phyloP scores from a whole-genome alignment of 1,284 basidiomycete species.

The Melanopsichium pennsylvanicum region DNA sequence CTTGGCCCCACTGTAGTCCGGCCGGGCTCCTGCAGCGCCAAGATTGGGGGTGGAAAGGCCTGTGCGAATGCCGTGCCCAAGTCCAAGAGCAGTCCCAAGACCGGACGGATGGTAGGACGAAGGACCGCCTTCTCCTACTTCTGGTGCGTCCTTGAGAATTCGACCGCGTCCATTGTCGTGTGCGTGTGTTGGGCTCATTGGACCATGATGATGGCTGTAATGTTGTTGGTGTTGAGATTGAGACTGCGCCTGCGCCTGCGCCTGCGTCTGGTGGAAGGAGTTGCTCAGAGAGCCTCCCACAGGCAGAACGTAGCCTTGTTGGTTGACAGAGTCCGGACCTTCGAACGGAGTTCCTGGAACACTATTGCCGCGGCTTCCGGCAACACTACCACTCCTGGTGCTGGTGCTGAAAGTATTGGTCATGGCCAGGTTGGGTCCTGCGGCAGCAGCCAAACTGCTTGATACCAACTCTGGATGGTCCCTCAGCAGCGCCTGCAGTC shows the following conservation, averaged over 20 bases:
- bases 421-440: constrained; percentile 49
- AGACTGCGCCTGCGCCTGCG: constrained; percentile 16
- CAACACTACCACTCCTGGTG: constrained; percentile 34
- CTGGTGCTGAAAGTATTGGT: constrained; percentile 35
- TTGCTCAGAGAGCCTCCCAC: constrained; percentile 41
- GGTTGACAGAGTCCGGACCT: constrained; percentile 4
- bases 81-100: constrained; percentile 40
- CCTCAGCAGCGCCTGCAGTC: constrained; percentile 60
- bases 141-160: constrained; percentile 41
- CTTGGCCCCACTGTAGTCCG: constrained; percentile 97
- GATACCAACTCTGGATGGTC: constrained; percentile 64
- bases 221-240: constrained; percentile 26
- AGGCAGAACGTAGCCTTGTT: constrained; percentile 9
- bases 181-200: constrained; percentile 9
- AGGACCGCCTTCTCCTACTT: constrained; percentile 44
- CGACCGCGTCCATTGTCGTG: constrained; percentile 27
- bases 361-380: constrained; percentile 38
- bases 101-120: constrained; percentile 30
- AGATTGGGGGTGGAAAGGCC: constrained; percentile 47
- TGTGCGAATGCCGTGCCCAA: constrained; percentile 38
- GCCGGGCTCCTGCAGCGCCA: constrained; percentile 78
- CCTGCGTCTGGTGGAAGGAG: constrained; percentile 31
- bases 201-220: constrained; percentile 3
- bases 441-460: constrained; percentile 55
- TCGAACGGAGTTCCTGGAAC: constrained; percentile 42